Evolutionary conservation across 148 eudicot genomes (phyloP), one percentile per base, ranked within the genome.

Genomic region (Rhododendron simsii): DNA sequence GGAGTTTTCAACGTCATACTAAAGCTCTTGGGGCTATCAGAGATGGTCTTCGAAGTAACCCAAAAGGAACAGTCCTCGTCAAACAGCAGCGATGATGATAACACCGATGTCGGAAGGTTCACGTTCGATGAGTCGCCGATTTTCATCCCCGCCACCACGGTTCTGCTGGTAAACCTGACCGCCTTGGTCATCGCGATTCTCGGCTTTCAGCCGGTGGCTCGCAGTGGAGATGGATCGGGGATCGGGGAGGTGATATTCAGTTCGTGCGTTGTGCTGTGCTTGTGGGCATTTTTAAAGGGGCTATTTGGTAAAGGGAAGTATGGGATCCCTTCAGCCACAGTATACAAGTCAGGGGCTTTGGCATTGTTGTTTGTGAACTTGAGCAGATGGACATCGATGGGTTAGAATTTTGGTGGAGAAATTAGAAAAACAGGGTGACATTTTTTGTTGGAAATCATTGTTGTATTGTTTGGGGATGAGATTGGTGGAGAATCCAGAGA

Each of bases 291-390:
- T 51, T 35, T 88, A 0, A 90, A 83, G 48, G 92, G 90, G 53
- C n/a, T 90, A 55, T 87, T 90, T 45, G 76, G 89, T 33, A 90
- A 83, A 78, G 90, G 90, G 4, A 90, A 87, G 55, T 90, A 86
- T 74, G 92, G 92, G 63, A 88, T 90, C 75, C 92, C 92, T 14
- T 44, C 44, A 2, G 59, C 90, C 1, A 88, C 82, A 8, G 50
- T 88, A 45, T 78, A 35, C 80, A 90, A 90, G 79, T 88, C 90
- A 0, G 85, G 87, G 61, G 87, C 86, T 48, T 73, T 90, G 69
- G 86, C 86, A 30, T 50, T 89, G 7, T 7, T 85, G 50, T 83
- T 89, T 71, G 50, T 89, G 55, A 81, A 82, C 16, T 39, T 78
- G 67, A 45, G 85, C 67, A 84, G 11, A 77, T 83, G 86, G 82